Conservation (phyloP, 257 asterid genomes). For the Fraxinus anomala region DNA sequence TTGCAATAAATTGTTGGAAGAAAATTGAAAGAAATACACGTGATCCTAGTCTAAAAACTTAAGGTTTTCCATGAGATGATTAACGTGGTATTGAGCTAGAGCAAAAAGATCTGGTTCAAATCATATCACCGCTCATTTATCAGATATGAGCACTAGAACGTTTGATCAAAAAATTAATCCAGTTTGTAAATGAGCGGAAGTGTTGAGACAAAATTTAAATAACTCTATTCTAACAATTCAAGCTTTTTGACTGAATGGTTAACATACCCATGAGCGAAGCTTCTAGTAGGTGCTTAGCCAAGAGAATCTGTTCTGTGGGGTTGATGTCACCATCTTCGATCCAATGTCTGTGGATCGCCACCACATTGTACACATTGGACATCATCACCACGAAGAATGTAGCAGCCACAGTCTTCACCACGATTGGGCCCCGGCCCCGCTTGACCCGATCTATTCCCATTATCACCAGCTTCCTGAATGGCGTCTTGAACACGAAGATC, state of each 20-base stretch:
- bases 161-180: neutral
- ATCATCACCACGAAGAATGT: conserved; percentile 46
- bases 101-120: neutral
- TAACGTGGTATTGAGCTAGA: neutral
- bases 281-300: conserved; percentile 48
- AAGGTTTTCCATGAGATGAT: neutral
- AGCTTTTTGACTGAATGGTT: neutral
- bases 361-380: conserved; percentile 39
- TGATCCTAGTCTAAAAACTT: neutral
- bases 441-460: conserved; percentile 44
- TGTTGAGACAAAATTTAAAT: neutral
- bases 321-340: conserved; percentile 41
- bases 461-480: conserved; percentile 51
- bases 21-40: neutral
- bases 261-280: conserved; percentile 58
- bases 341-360: conserved; percentile 40
- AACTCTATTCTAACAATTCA: neutral
- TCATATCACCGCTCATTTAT: neutral
- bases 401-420: conserved; percentile 43
- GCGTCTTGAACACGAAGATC: conserved; percentile 52
- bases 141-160: neutral
- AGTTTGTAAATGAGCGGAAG: neutral
- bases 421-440: conserved; percentile 49
- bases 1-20: too few species aligned
- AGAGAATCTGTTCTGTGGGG: conserved; percentile 56